A percentile compares a stretch with the other conserved stretches of the same genome.
Evolutionary conservation across 2,329 filamentous ascomycete genomes (phyloP).

Genomic region (Aquanectria penicillioides): DNA sequence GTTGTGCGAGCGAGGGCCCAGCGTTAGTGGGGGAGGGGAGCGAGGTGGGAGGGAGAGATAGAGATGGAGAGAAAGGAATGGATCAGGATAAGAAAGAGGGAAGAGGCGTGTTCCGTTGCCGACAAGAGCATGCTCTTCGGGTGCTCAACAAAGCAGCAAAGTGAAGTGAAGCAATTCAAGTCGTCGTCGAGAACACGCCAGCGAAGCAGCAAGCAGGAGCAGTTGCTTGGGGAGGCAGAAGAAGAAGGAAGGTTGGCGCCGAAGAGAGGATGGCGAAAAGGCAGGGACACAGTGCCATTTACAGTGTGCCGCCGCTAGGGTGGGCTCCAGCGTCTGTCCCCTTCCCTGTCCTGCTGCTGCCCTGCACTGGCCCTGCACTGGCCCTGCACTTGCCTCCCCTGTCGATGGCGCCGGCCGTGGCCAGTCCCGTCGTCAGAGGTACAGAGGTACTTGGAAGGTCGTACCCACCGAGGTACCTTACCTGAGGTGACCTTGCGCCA

Average conservation of each 20-base stretch:
- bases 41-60: constrained; percentile 26
- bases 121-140: constrained; percentile 43
- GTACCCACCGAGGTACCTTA: constrained; percentile 24
- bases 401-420: constrained; percentile 22
- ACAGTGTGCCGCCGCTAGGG: constrained; percentile 16
- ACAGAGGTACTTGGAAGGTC: constrained; percentile 12
- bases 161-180: constrained; percentile 43
- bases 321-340: constrained; percentile 17
- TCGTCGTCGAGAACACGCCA: constrained; percentile 41
- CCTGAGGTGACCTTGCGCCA: constrained; percentile 10
- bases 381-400: constrained; percentile 23
- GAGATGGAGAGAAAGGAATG: constrained; percentile 18
- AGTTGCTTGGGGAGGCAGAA: constrained; percentile 37
- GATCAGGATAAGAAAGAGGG: constrained; percentile 34
- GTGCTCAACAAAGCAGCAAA: constrained; percentile 27
- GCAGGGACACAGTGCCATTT: constrained; percentile 28
- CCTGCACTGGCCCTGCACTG: constrained; percentile 10
- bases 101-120: constrained; percentile 38
- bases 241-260: constrained; percentile 37
- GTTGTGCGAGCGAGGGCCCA: constrained; percentile 33
- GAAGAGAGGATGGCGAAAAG: constrained; percentile 28
- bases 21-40: constrained; percentile 37
- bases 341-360: constrained; percentile 15
- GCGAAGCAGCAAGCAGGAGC: constrained; percentile 36
- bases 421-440: constrained; percentile 21